Conservation (phyloP, 1,284 basidiomycete species). For the Athelia psychrophila region DNA sequence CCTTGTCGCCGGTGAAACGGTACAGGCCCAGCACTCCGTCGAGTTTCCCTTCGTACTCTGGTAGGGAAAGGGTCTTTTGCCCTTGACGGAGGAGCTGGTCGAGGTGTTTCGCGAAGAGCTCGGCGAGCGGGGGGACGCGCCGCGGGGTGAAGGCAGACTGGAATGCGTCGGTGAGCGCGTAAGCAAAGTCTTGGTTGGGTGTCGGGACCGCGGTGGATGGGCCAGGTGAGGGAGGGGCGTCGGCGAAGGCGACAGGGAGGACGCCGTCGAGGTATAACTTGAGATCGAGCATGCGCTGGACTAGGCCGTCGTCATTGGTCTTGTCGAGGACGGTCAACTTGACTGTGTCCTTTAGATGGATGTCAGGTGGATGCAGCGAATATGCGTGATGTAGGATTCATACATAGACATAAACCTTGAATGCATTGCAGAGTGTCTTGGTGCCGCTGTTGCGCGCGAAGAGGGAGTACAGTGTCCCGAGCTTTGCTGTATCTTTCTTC, state of each 20-base stretch:
- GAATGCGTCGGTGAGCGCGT: conserved; percentile 76
- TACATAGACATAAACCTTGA: conserved; percentile 60
- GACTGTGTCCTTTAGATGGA: conserved; percentile 42
- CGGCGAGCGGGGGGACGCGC: conserved; percentile 80
- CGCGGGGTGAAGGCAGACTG: conserved; percentile 79
- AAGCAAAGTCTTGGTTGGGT: conserved; percentile 51
- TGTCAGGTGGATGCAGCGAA: neutral
- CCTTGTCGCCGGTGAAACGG: conserved; percentile 87
- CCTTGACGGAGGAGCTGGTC: conserved; percentile 87
- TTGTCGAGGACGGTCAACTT: conserved; percentile 57
- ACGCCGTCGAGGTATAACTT: conserved; percentile 61
- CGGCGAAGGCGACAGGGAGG: conserved; percentile 46
- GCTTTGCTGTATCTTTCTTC: conserved; percentile 39
- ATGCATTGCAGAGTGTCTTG: conserved; percentile 56
- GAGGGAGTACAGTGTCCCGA: conserved; percentile 62
- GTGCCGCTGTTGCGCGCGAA: conserved; percentile 61
- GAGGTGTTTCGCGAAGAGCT: conserved; percentile 92
- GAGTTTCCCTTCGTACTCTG: conserved; percentile 67
- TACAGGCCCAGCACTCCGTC: conserved; percentile 83
- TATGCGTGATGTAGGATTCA: conserved; percentile 9
- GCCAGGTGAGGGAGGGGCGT: conserved; percentile 9
- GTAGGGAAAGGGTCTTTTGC: conserved; percentile 71
- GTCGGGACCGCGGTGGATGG: conserved; percentile 27
- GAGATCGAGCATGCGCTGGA: conserved; percentile 70
- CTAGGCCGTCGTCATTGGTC: conserved; percentile 72